Base-by-base conservation (phyloP, 805 yeast species). In the Wickerhamiella occidentalis region DNA sequence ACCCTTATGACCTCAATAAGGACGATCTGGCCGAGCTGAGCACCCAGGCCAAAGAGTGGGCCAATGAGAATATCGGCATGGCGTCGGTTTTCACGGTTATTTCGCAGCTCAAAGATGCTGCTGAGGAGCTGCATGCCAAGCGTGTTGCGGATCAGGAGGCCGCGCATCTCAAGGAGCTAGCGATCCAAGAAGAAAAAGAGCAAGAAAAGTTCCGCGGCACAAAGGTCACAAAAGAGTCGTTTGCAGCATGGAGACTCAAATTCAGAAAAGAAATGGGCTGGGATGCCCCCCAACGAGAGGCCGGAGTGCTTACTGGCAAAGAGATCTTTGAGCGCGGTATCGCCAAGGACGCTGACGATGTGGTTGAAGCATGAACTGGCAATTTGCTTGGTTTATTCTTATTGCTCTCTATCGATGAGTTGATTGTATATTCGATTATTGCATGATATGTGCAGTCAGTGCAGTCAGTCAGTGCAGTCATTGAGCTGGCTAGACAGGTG, bases 161-260 rank as follows among this genome's bases (percentile, higher is more conserved):
- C 49, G 65, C 66, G 54, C 74, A 79, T 56, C 86, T 85, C 54
- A 69, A 72, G 46, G 75, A 73, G 54, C 66, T 82, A 17, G 68
- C 72, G 47, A 79, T 72, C 19, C 78, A 77, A 54, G 97, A 92
- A 63, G 73, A 71, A 57, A 80, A 81, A 64, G 96, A 87, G 62
- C 94, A 86, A 63, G 81, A 80, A 63, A 92, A 92, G 65, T 90
- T 90, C 66, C 71, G 73, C 37, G 98, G 98, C 30, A 92, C 97
- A 0, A 77, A 82, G 49, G 96, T 90, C 5, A 90, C 96, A 1
- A 67, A 64, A 13, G 94, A 84, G 56, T 71, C 81, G n/a, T 90
- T 76, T 62, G 61, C 63, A 1, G 71, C 64, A 42, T 90, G 98
- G 98, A 72, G 95, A 60, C 49, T 51, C 2, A 69, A 66, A 47